Conservation (phyloP, 495 filamentous ascomycete genomes). For the Aspergillus carlsbadensis region DNA sequence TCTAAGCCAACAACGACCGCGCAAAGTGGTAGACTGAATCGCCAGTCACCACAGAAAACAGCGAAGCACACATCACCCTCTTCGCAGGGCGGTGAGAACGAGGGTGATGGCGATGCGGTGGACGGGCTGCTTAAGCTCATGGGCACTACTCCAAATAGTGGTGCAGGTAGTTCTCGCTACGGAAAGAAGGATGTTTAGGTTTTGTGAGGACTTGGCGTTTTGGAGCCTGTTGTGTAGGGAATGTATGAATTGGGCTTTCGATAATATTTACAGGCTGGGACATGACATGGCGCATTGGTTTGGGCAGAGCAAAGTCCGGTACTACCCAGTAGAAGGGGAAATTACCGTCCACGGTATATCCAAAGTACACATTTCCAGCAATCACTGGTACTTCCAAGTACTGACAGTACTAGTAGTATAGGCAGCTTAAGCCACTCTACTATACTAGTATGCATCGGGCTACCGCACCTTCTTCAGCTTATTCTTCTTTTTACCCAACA, state of each 20-base stretch:
- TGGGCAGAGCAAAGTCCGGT: neutral
- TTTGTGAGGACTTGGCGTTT: neutral
- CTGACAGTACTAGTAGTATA: too few species aligned
- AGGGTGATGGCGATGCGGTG: constrained; percentile 32
- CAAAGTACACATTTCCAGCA: too few species aligned
- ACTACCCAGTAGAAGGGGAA: too few species aligned
- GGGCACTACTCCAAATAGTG: constrained; percentile 21
- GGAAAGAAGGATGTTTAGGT: constrained; percentile 21
- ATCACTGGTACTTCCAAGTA: too few species aligned
- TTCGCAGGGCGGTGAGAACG: constrained; percentile 27
- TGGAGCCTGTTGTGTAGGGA: too few species aligned
- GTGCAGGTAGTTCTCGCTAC: constrained; percentile 7
- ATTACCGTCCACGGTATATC: too few species aligned
- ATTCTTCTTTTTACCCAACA: constrained; percentile 51
- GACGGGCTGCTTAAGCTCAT: constrained; percentile 44
- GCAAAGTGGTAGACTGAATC: constrained; percentile 7
- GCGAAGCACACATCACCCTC: neutral
- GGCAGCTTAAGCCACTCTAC: too few species aligned
- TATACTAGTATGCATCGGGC: neutral
- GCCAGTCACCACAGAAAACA: neutral
- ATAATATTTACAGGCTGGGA: too few species aligned
- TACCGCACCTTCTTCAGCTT: constrained; percentile 48
- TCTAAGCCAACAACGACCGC: constrained; percentile 25
- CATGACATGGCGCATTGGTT: neutral
- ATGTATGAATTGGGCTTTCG: too few species aligned